Conservation (phyloP, 139 green algal genomes). For the Ettlia oleoabundans region DNA sequence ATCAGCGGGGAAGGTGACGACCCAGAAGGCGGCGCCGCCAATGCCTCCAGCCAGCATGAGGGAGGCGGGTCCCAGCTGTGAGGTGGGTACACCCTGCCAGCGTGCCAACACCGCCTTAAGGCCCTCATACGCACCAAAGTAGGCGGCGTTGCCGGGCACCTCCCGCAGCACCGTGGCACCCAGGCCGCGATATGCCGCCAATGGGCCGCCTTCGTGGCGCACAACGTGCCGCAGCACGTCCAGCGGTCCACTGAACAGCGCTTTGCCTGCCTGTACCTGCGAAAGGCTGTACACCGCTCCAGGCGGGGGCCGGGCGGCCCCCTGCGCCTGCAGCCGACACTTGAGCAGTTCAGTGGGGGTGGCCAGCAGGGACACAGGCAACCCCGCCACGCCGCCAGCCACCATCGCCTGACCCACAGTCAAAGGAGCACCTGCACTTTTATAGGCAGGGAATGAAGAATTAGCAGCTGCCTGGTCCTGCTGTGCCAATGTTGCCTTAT, state of each 20-base stretch:
- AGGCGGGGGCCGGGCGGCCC: conserved; percentile 10
- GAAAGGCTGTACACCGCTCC: no score
- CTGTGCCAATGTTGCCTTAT: no score
- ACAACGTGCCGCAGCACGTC: conserved; percentile 73
- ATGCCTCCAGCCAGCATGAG: conserved; percentile 75
- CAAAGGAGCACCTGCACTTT: conserved; percentile 45
- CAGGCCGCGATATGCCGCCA: conserved; percentile 70
- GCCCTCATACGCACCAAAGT: conserved; percentile 82
- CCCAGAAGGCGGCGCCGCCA: conserved; percentile 75
- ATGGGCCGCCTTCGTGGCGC: conserved; percentile 59
- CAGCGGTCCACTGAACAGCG: conserved; percentile 56
- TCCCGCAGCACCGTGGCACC: conserved; percentile 71
- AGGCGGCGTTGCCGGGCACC: conserved; percentile 70
- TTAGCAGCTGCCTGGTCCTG: no score
- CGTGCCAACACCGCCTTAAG: conserved; percentile 57
- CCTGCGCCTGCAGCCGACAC: conserved; percentile 80
- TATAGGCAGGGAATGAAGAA: background rate
- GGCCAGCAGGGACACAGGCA: conserved; percentile 75
- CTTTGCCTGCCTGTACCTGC: no score
- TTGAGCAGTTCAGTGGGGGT: conserved; percentile 88
- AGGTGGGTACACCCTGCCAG: conserved; percentile 30
- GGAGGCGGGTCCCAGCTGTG: conserved; percentile 52
- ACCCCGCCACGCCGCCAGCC: conserved; percentile 61
- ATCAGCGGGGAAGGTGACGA: conserved; percentile 70
- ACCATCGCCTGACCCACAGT: conserved; percentile 61